Evolutionary conservation across 768 basidiomycete genomes (phyloP), one percentile per base, ranked within the genome.

Genomic region (Leccinellum rugosiceps): DNA sequence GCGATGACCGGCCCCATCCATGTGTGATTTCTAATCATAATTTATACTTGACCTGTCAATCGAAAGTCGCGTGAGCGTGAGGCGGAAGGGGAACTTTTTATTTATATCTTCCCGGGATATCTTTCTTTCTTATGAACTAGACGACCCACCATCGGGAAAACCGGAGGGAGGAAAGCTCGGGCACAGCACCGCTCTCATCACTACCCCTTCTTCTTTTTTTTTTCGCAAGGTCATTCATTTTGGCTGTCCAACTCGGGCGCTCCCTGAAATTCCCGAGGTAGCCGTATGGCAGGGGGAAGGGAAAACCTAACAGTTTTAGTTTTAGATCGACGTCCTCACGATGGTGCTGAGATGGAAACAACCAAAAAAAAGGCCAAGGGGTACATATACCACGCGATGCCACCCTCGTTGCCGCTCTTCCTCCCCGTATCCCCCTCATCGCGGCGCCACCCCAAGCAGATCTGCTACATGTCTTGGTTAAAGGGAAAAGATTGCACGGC

Each of bases 401-500:
- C 8, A 17, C 35, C 41, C 35, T 10, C 41, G 4, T 41, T 19
- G 10, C 41, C 41, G n/a, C 9, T 19, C 41, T 11, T 41, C 41
- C 10, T 11, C 41, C n/a, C 41, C 19, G 38, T n/a, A 41, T 41
- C n/a, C 41, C 41, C 41, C 41, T 11, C 21, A 7, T 3, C 17
- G 25, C 14, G n/a, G n/a, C n/a, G n/a, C 19, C 10, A 1, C 43
- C 17, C 43, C 3, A 21, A 43, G 10, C 34, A 19, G 19, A 3
- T 8, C 13, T 21, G 43, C n/a, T 17, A 0, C 2, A 73, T 71
- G 71, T 71, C 72, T 56, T 71, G 69, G 70, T 49, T 72, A 28
- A 68, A 68, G 30, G 65, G 58, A 10, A 73, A 59, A 31, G 70
- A 71, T 44, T 71, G 63, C 71, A 57, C 55, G 38, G 64, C 64